phyloP scores from a whole-genome alignment of 2,329 filamentous ascomycete genomes.

The Alternaria postmessia region DNA sequence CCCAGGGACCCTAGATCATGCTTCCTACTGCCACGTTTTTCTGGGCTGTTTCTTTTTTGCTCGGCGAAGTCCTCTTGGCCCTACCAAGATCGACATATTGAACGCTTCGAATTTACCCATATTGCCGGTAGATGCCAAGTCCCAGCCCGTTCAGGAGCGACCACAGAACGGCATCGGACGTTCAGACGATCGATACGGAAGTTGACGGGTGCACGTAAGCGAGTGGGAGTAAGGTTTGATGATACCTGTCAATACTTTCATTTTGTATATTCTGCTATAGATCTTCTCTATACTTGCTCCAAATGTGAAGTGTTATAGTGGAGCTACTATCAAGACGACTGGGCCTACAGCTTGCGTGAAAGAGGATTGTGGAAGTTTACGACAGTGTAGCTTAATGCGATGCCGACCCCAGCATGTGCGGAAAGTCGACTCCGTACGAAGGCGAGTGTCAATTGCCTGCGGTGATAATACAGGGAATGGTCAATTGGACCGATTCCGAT shows the following conservation, averaged over 20 bases:
- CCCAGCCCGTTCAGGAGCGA: slow-evolving; percentile 8
- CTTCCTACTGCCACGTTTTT: slow-evolving; percentile 14
- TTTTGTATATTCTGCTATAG: not conserved
- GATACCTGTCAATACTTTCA: not conserved
- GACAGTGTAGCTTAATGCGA: slow-evolving; percentile 5
- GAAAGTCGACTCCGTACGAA: slow-evolving; percentile 2
- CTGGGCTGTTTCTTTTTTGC: not conserved
- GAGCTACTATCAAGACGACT: not conserved
- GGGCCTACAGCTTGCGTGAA: not conserved
- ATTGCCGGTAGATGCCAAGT: slow-evolving; percentile 12
- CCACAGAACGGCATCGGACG: not conserved
- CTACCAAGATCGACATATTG: slow-evolving; percentile 17
- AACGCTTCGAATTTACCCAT: slow-evolving; percentile 18
- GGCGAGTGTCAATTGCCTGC: not conserved
- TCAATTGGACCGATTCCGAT: not conserved
- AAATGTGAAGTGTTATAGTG: not conserved
- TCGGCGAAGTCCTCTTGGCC: not conserved
- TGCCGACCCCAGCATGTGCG: slow-evolving; percentile 1
- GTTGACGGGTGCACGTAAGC: not conserved
- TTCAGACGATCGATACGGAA: not conserved
- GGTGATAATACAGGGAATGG: not conserved
- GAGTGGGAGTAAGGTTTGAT: not conserved
- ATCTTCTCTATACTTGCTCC: not conserved
- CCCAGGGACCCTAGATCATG: not conserved
- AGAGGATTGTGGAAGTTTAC: not conserved